Base-by-base conservation (phyloP, 305 asterid species). In the Salvia sclarea region DNA sequence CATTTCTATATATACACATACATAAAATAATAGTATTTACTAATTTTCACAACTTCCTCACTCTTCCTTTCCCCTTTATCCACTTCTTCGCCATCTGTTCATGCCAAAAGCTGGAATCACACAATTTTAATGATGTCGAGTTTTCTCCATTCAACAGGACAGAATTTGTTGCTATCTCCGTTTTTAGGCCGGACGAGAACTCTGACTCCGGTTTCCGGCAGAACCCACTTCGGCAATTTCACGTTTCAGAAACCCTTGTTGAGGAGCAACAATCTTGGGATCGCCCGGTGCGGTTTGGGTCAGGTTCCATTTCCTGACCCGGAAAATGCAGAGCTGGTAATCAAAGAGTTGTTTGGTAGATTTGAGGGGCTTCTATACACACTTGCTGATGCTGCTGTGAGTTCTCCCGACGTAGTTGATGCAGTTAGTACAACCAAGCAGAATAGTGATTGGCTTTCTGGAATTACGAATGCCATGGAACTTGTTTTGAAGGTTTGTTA, bases 401-500 rank as follows among this genome's bases (percentile, higher is more conserved):
- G 47, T 78, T 83, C 96, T 64, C 45, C 87, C 11, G 92, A 85
- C 65, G 48, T 83, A 1, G 85, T 80, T 78, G 76, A 77, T 28
- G 77, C 80, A 35, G 83, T 68, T 76, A 61, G 68, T 24, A 60
- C 85, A 47, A 71, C 81, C 9, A 88, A 89, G 76, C 88, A 91
- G 76, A 80, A 78, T 24, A 73, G 83, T 76, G 97, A 94, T 78
- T 94, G 99, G 99, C 91, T 94, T 72, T 87, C 96, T 69, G 96
- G 99, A 83, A 86, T 94, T 62, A 89, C 91, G 18, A 86, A 82
- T 78, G 86, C 85, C 47, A 91, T 94, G 99, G 99, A 94, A 73
- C 11, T 82, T 76, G 96, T 94, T 74, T 64, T 94, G 73, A 94
- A 94, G 99, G 99, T 94, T 74, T 65, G 84, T 76, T 69, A 20